Conservation (phyloP, 257 asterid species). For the Capsicum rhomboideum region DNA sequence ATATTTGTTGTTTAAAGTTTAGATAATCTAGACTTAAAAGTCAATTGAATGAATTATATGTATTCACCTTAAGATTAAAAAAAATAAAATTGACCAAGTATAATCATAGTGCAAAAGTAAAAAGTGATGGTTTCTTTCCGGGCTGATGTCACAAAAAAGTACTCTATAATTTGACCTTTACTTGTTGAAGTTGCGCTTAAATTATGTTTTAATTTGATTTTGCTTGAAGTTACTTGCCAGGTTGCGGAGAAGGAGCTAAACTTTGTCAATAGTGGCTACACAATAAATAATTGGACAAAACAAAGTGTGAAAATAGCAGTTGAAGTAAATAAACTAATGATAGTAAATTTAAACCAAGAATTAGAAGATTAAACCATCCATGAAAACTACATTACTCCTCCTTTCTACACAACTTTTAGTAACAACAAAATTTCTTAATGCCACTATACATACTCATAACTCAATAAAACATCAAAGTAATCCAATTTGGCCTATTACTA, state of each 20-base stretch:
- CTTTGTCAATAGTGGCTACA: background rate
- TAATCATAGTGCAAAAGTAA: background rate
- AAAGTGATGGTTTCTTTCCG: background rate
- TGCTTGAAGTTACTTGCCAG: background rate
- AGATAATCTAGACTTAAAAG: background rate
- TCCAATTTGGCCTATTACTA: background rate
- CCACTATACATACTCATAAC: background rate
- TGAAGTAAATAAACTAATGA: background rate
- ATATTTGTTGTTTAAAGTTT: background rate
- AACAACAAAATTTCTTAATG: background rate
- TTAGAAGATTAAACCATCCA: background rate
- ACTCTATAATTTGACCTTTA: background rate
- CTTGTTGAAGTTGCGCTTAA: background rate
- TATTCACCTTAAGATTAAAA: background rate
- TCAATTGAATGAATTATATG: too few relatives aligned
- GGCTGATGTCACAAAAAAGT: background rate
- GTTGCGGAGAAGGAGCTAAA: background rate
- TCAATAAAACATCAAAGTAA: background rate
- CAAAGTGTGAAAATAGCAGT: background rate
- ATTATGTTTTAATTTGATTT: background rate
- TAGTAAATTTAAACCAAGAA: background rate
- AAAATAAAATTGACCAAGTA: background rate
- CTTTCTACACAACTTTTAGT: background rate
- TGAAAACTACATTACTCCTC: background rate
- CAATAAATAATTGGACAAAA: too few relatives aligned